Conservation (phyloP, 108 stramenopile species). For the Chaetoceros muelleri region DNA sequence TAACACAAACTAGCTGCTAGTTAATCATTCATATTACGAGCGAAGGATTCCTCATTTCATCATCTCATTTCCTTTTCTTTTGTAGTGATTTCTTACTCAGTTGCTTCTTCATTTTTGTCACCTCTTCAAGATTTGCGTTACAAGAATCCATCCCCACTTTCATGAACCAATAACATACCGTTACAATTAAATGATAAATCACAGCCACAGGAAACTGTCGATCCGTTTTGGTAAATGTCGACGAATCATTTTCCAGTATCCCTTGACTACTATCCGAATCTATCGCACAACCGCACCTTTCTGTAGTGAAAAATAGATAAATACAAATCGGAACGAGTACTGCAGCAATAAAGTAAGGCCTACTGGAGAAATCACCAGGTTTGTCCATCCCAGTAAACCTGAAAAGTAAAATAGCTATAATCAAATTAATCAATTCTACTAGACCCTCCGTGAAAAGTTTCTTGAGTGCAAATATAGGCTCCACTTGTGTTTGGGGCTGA, state of each 20-base stretch:
- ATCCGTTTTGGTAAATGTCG: neutral
- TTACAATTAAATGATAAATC: constrained; percentile 7
- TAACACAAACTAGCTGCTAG: no score
- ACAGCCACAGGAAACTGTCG: constrained; percentile 6
- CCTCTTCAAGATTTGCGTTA: neutral
- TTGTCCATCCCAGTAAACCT: neutral
- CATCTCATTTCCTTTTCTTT: neutral
- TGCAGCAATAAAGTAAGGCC: constrained; percentile 3
- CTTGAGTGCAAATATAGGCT: neutral
- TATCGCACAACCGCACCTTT: neutral
- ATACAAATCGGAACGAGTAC: constrained; percentile 6
- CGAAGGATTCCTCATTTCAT: neutral
- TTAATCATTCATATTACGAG: neutral
- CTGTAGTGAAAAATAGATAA: neutral
- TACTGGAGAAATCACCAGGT: neutral
- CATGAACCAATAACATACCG: constrained; percentile 9
- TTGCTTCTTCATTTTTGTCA: constrained; percentile 2
- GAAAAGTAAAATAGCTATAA: neutral
- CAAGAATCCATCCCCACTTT: neutral
- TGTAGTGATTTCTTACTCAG: neutral
- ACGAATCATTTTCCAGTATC: neutral
- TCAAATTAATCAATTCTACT: neutral
- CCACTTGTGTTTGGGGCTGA: neutral
- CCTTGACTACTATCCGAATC: neutral
- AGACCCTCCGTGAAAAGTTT: neutral